A percentile compares a stretch with the other conserved stretches of the same genome.
Evolutionary conservation across 208 protist genomes (phyloP).

Genomic region (Polymyxa betae): DNA sequence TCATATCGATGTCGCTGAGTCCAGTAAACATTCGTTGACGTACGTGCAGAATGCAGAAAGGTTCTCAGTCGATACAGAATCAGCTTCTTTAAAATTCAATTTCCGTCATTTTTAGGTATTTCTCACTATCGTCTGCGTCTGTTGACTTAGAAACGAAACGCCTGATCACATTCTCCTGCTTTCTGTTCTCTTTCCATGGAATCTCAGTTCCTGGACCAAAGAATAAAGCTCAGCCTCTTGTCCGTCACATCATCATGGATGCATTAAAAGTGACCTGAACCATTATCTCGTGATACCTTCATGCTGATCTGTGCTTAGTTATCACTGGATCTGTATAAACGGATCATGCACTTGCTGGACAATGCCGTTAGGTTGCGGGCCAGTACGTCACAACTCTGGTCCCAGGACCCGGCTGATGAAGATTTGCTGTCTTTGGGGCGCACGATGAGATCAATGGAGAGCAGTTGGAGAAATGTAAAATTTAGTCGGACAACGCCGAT

Average conservation of each 20-base stretch:
- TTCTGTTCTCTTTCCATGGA: not conserved
- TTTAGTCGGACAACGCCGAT: not conserved
- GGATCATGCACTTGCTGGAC: not conserved
- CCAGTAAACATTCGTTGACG: not conserved
- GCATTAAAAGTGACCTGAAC: not conserved
- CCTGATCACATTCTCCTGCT: not conserved
- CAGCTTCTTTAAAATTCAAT: not conserved
- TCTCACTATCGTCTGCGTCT: not conserved
- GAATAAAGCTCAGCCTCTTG: not conserved
- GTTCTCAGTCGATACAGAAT: not conserved
- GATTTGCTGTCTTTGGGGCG: not conserved
- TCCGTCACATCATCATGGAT: slow-evolving; percentile 10
- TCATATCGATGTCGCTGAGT: not conserved
- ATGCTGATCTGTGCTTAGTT: not conserved
- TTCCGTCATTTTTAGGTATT: not conserved
- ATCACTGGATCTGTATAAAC: not conserved
- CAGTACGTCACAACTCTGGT: not conserved
- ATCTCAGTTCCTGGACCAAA: not conserved
- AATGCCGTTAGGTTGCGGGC: not conserved
- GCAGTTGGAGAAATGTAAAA: not conserved
- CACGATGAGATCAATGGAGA: not conserved
- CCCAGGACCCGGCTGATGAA: not conserved
- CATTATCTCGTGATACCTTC: not conserved
- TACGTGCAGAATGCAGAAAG: not conserved
- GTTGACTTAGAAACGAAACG: not conserved